phyloP scores from a whole-genome alignment of 495 filamentous ascomycete species.

The Parathielavia hyrcaniae region DNA sequence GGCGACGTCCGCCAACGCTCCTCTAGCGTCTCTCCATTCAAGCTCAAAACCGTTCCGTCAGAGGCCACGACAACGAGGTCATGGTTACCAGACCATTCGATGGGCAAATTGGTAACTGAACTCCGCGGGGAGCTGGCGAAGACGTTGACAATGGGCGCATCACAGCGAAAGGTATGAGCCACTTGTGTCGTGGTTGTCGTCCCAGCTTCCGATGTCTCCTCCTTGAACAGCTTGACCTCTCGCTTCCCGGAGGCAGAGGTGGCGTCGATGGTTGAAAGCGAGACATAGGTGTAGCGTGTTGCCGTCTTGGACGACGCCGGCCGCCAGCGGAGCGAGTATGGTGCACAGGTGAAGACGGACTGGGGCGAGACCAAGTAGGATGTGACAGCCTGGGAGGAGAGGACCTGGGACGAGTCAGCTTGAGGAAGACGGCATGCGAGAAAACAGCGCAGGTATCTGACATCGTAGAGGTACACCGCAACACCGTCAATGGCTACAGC shows the following conservation, averaged over 20 bases:
- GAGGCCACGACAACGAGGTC: constrained; percentile 37
- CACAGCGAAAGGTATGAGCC: constrained; percentile 18
- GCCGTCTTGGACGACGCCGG: constrained; percentile 45
- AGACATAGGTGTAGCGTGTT: constrained; percentile 66
- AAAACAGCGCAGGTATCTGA: constrained; percentile 36
- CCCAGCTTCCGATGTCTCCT: constrained; percentile 56
- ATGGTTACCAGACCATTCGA: constrained; percentile 16
- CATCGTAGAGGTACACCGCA: constrained; percentile 87
- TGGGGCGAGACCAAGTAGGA: constrained; percentile 83
- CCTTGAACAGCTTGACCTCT: constrained; percentile 51
- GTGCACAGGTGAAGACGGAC: constrained; percentile 67
- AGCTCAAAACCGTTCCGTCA: constrained; percentile 36
- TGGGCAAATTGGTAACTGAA: constrained; percentile 9
- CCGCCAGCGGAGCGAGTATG: constrained; percentile 66
- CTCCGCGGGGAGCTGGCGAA: constrained; percentile 25
- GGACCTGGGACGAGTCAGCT: constrained; percentile 51
- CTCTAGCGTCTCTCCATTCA: constrained; percentile 39
- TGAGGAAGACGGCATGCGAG: neutral
- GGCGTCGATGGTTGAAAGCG: constrained; percentile 32
- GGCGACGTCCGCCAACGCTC: constrained; percentile 37
- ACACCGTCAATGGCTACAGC: constrained; percentile 85
- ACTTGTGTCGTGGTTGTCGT: constrained; percentile 40
- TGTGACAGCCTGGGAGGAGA: constrained; percentile 70
- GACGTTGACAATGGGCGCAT: constrained; percentile 28
- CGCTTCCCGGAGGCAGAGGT: constrained; percentile 29